Percentiles rank a stretch among this genome's conserved stretches.
These are phyloP conservation scores for Vachellia collinsii DNA, from an alignment of 306 rosid genomes.

Conservation along the genomic window DNA sequence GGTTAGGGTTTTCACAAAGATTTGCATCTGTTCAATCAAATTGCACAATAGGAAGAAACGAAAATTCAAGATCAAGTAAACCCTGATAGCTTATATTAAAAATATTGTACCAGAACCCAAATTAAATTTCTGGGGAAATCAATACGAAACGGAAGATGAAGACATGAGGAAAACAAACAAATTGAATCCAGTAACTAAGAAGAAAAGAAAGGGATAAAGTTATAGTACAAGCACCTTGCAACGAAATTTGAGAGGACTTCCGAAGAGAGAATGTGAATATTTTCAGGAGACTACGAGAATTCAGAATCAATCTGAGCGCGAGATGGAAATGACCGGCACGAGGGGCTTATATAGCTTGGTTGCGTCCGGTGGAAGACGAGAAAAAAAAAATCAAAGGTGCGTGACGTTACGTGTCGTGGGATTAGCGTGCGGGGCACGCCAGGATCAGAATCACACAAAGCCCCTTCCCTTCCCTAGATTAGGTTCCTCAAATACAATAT, in stretches of 20 bases:
- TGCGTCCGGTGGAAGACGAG: too few relatives aligned
- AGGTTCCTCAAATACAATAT: too few relatives aligned
- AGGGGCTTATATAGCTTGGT: too few relatives aligned
- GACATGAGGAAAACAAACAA: background rate
- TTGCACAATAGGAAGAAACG: background rate
- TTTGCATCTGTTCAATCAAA: conserved; percentile 11
- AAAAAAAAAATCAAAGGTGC: too few relatives aligned
- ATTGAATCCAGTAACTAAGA: background rate
- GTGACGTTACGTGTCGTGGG: too few relatives aligned
- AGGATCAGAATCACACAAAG: too few relatives aligned
- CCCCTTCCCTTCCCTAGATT: too few relatives aligned
- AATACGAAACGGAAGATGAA: background rate
- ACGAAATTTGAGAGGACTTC: background rate
- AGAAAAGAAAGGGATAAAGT: background rate
- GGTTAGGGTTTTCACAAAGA: conserved; percentile 16
- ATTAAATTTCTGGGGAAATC: background rate
- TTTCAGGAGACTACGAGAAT: too few relatives aligned
- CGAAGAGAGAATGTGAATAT: background rate
- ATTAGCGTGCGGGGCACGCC: too few relatives aligned
- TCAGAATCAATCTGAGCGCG: too few relatives aligned
- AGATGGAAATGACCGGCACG: too few relatives aligned
- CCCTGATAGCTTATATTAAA: background rate
- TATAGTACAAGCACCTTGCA: background rate
- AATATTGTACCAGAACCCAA: background rate
- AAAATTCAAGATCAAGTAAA: background rate